Conservation (phyloP, 2,329 filamentous ascomycete species). For the Talaromyces sp. region DNA sequence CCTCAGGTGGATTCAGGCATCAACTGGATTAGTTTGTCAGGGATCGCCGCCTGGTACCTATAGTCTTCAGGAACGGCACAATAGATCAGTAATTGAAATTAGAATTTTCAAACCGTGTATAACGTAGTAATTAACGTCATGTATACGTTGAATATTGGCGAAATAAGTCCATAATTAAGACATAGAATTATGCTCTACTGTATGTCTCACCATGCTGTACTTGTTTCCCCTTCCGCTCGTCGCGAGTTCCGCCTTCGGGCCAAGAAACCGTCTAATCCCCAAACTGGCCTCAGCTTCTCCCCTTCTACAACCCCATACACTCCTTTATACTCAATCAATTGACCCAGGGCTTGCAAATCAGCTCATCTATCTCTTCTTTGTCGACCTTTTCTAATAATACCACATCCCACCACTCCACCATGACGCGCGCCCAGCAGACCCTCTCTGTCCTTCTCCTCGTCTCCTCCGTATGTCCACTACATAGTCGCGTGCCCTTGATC, state of each 20-base stretch:
- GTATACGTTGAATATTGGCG: too few species aligned
- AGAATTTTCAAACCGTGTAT: too few species aligned
- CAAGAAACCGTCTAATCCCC: constrained; percentile 14
- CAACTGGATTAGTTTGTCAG: background rate
- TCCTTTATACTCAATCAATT: constrained; percentile 23
- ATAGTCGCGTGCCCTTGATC: background rate
- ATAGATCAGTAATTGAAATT: too few species aligned
- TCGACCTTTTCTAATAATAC: constrained; percentile 3
- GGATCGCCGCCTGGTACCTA: too few species aligned
- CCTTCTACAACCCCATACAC: constrained; percentile 15
- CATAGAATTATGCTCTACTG: background rate
- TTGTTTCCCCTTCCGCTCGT: background rate
- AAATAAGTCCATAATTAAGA: too few species aligned
- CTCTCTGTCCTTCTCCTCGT: constrained; percentile 85
- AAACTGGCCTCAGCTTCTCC: constrained; percentile 16
- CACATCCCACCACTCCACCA: constrained; percentile 50
- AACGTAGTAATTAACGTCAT: too few species aligned
- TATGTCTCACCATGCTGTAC: background rate
- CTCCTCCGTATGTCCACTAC: constrained; percentile 69
- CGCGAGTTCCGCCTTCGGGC: constrained; percentile 18
- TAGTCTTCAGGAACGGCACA: too few species aligned
- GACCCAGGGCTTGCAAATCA: constrained; percentile 5
- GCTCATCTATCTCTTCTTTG: constrained; percentile 10
- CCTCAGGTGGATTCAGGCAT: constrained; percentile 26
- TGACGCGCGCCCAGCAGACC: constrained; percentile 94